Base-by-base conservation (phyloP, 2,329 filamentous ascomycete genomes). In the Furcasterigmium furcatum region DNA sequence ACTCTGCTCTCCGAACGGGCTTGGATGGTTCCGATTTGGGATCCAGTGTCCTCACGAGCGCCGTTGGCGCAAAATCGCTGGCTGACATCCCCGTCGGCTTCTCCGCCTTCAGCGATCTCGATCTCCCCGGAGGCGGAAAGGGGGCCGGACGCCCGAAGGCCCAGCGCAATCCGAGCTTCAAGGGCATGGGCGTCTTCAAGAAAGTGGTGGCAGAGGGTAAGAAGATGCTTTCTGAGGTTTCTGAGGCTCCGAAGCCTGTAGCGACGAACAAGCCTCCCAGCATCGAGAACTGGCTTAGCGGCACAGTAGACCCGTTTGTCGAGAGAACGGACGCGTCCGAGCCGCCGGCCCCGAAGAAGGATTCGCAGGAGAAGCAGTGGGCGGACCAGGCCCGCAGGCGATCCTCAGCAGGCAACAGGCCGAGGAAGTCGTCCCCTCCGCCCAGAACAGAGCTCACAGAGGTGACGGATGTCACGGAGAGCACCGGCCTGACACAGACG, bases 71-170 rank as follows among this genome's bases (percentile, higher is more conserved):
- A 27, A 80, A 80, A 51, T 76, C 77, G 3, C 57, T 84, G 27
- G 79, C 78, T 14, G 80, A 84, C 30, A 79, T 85, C 41, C 80
- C 81, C 0, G 76, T 84, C 57, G 82, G 82, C 6, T 78, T 79
- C 51, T 85, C 82, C 16, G 82, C 82, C n/a, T 85, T 85, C 53
- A 85, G 79, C 52, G 80, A 80, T 54, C 67, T 85, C 7, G 80
- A 84, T 44, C 60, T 85, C 2, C 73, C 80, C 1, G 56, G 75
- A 1, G 69, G 71, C 18, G 71, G 71, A 22, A 72, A 68, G 46
- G 60, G 58, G 47, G 55, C 60, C 30, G 67, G 70, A 58, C 63
- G 62, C 19, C 62, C 66, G 24, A 77, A 79, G 54, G 63, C 72
- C 8, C 76, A 79, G 38, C 68, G 78, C 35, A 79, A 72, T 41